A percentile compares a stretch with the other conserved stretches of the same genome.
Conservation (phyloP, 2,329 filamentous ascomycete genomes). For the Alternaria arborescens region DNA sequence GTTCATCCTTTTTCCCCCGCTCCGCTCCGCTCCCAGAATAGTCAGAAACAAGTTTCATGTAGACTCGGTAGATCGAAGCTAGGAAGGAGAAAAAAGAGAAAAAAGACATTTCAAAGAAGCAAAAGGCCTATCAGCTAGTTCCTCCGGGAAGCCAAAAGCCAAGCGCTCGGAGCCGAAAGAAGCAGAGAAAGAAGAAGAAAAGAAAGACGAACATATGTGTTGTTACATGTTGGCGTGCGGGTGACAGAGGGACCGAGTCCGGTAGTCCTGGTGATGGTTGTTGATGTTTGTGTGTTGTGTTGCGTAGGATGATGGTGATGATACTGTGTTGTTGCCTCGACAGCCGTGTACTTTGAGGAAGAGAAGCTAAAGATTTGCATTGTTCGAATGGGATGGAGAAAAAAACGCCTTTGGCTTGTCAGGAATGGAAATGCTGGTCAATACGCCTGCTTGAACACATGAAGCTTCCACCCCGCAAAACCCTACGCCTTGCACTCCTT, state of each 20-base stretch:
- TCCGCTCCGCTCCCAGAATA: background rate
- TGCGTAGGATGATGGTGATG: background rate
- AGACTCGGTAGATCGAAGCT: background rate
- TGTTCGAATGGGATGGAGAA: background rate
- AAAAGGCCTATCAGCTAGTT: background rate
- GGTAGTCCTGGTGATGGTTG: slow-evolving; percentile 13
- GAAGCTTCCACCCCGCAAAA: slow-evolving; percentile 8
- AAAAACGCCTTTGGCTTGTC: slow-evolving; percentile 8
- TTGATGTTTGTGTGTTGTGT: slow-evolving; percentile 3
- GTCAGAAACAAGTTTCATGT: background rate
- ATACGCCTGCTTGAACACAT: slow-evolving; percentile 6
- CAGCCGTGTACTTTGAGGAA: background rate
- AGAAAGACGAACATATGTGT: slow-evolving; percentile 11
- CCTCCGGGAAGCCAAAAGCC: slow-evolving; percentile 1
- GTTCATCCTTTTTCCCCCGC: background rate
- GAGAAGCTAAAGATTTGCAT: slow-evolving; percentile 8
- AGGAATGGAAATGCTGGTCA: slow-evolving; percentile 13
- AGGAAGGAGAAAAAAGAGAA: background rate
- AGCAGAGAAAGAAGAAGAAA: slow-evolving; percentile 2
- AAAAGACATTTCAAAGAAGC: background rate
- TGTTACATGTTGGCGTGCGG: slow-evolving; percentile 22
- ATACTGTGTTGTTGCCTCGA: slow-evolving; percentile 9
- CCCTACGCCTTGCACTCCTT: slow-evolving; percentile 33
- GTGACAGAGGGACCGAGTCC: background rate
- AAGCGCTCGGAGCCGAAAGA: slow-evolving; percentile 6